Percentiles rank a stretch among this genome's conserved stretches.
phyloP scores from a whole-genome alignment of 371 early-diverging fungal species.

The Mucor saturninus region DNA sequence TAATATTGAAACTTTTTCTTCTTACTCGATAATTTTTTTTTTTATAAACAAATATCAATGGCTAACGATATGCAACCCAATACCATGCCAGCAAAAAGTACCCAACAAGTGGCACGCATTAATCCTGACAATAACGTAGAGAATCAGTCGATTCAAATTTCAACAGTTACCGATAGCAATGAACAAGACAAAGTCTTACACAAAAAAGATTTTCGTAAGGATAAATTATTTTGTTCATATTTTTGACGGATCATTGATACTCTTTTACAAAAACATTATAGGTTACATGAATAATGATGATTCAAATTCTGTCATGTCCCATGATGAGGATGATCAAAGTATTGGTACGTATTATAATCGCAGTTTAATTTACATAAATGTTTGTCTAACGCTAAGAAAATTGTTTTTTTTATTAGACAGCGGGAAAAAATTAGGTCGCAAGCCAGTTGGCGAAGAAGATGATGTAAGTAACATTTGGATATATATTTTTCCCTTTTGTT shows the following conservation, averaged over 20 bases:
- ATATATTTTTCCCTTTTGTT: too few species aligned
- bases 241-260: too few species aligned
- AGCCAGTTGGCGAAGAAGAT: slow-evolving; percentile 23
- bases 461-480: not conserved
- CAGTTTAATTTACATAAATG: not conserved
- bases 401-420: slow-evolving; percentile 16
- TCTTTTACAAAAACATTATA: not conserved
- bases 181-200: not conserved
- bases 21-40: slow-evolving; percentile 8
- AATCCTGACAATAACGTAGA: too few species aligned
- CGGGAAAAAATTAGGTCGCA: slow-evolving; percentile 28
- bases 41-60: not conserved
- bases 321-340: slow-evolving; percentile 6
- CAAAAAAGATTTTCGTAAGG: not conserved
- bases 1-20: not conserved
- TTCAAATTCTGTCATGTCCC: not conserved
- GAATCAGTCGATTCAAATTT: not conserved
- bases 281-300: not conserved
- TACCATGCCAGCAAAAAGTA: too few species aligned
- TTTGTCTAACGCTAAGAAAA: slow-evolving; percentile 1
- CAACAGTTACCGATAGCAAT: not conserved
- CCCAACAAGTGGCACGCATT: too few species aligned
- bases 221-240: not conserved
- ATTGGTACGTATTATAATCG: not conserved
- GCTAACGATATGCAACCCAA: not conserved